phyloP scores from a whole-genome alignment of 2,329 filamentous ascomycete genomes.

The Teratosphaeria epicoccoides region DNA sequence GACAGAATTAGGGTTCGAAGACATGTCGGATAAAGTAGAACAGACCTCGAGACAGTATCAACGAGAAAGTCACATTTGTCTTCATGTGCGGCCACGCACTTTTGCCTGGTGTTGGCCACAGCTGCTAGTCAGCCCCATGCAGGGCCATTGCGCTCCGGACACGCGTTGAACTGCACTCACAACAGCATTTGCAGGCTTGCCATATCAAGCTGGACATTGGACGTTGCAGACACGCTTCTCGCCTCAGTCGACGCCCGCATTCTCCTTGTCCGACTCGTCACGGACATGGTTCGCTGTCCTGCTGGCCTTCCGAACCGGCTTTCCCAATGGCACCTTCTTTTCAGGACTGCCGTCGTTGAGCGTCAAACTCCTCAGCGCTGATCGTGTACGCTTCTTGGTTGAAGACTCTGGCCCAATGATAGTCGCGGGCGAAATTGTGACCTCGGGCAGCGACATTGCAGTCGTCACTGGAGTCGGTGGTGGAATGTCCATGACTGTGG shows the following conservation, averaged over 20 bases:
- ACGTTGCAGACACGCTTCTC: neutral
- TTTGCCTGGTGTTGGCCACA: neutral
- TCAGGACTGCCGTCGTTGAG: slow-evolving; percentile 16
- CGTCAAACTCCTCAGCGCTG: slow-evolving; percentile 13
- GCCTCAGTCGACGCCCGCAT: slow-evolving; percentile 1
- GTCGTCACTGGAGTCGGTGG: neutral
- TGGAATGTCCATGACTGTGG: slow-evolving; percentile 13
- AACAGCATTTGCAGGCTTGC: neutral
- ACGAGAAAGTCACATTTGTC: neutral
- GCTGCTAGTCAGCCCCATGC: neutral
- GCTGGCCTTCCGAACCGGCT: slow-evolving; percentile 17
- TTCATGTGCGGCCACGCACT: neutral
- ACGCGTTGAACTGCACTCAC: too few relatives aligned
- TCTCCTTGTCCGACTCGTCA: slow-evolving; percentile 3
- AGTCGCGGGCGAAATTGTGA: neutral
- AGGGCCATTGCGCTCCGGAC: too few relatives aligned
- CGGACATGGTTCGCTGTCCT: slow-evolving; percentile 1
- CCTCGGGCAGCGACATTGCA: slow-evolving; percentile 10
- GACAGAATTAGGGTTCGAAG: too few relatives aligned
- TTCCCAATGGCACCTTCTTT: slow-evolving; percentile 10
- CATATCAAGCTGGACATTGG: too few relatives aligned
- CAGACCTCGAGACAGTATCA: too few relatives aligned
- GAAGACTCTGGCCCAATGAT: slow-evolving; percentile 1
- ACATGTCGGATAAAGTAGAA: too few relatives aligned
- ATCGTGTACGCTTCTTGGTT: slow-evolving; percentile 19